phyloP scores from a whole-genome alignment of 805 yeast genomes.

The Yarrowia phangngaensis region DNA sequence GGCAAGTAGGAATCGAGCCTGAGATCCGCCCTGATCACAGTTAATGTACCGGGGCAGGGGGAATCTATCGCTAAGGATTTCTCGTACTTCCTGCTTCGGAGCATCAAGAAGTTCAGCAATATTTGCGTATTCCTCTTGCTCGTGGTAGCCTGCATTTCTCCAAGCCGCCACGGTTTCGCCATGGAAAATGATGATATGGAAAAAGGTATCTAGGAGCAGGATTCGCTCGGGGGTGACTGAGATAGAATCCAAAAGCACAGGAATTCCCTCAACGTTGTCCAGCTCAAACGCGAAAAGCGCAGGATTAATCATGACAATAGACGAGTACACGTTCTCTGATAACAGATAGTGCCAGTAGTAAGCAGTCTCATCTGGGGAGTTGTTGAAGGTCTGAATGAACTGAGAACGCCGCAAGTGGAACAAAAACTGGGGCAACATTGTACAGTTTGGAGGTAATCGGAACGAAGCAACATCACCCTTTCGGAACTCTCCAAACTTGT shows the following conservation, averaged over 20 bases:
- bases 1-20: conserved; percentile 92
- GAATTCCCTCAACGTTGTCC: conserved; percentile 71
- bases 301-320: conserved; percentile 96
- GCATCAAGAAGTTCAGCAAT: conserved; percentile 81
- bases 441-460: conserved; percentile 76
- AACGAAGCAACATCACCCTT: conserved; percentile 81
- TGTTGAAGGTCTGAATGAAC: conserved; percentile 91
- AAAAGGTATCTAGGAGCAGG: conserved; percentile 86
- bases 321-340: conserved; percentile 88
- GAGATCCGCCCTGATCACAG: conserved; percentile 97
- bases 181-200: conserved; percentile 92
- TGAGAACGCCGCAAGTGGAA: conserved; percentile 95
- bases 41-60: conserved; percentile 97
- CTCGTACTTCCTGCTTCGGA: conserved; percentile 90
- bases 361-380: conserved; percentile 98
- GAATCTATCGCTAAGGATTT: conserved; percentile 84
- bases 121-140: conserved; percentile 82
- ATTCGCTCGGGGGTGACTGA: conserved; percentile 87
- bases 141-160: conserved; percentile 94
- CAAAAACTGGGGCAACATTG: conserved; percentile 91
- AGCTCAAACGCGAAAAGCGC: conserved; percentile 82
- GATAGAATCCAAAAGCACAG: conserved; percentile 88
- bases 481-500: conserved; percentile 87
- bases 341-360: conserved; percentile 89
- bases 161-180: conserved; percentile 94